Conservation (phyloP, 140 eudicot species). For the Bidens hawaiensis region DNA sequence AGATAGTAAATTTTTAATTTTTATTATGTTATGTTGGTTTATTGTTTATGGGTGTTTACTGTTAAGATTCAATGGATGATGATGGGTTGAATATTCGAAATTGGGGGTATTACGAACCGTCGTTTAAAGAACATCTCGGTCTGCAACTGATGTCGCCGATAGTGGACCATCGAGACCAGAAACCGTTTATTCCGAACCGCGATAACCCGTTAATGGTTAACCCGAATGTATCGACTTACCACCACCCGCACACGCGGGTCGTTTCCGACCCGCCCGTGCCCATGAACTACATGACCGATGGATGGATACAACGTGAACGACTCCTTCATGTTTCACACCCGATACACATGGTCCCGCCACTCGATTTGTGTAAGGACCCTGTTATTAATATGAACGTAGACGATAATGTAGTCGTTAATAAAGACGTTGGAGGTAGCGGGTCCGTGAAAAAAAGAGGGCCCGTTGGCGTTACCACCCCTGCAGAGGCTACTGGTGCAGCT, state of each 20-base stretch:
- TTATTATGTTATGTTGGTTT: background rate
- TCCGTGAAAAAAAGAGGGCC: conserved; percentile 45
- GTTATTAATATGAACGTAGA: conserved; percentile 24
- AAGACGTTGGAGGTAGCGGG: conserved; percentile 20
- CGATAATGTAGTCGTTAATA: conserved; percentile 26
- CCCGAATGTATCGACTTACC: conserved; percentile 36
- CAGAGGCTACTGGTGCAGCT: conserved; percentile 25
- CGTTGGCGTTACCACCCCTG: no score
- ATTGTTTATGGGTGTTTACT: no score
- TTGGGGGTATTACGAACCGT: conserved; percentile 78
- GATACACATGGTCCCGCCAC: conserved; percentile 48
- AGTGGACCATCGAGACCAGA: conserved; percentile 37
- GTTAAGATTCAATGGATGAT: conserved; percentile 60
- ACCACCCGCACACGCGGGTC: conserved; percentile 33
- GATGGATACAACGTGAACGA: conserved; percentile 53
- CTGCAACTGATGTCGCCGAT: conserved; percentile 62
- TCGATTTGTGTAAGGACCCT: conserved; percentile 39
- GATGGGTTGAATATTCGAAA: conserved; percentile 57
- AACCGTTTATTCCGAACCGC: conserved; percentile 40
- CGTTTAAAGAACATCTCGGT: conserved; percentile 49
- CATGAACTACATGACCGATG: conserved; percentile 51
- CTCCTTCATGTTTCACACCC: conserved; percentile 43
- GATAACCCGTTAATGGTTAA: conserved; percentile 41
- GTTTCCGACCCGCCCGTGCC: conserved; percentile 46
- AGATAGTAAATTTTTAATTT: background rate